Conservation (phyloP, 2,329 filamentous ascomycete species). For the Nemania sp. region DNA sequence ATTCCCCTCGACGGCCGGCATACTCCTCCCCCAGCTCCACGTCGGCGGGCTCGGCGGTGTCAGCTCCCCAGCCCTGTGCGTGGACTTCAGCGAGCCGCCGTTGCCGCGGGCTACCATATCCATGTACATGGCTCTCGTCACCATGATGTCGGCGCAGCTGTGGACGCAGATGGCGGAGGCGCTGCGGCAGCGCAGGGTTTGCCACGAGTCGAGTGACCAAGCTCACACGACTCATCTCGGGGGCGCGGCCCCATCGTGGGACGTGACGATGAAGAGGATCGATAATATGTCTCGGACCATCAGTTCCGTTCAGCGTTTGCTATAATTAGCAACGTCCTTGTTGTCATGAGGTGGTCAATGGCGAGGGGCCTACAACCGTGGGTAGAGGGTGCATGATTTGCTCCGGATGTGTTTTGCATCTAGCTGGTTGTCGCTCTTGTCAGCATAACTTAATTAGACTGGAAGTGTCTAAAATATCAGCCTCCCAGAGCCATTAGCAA, state of each 20-base stretch:
- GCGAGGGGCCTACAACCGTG: too few species aligned
- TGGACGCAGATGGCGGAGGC: slow-evolving; percentile 16
- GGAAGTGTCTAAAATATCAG: too few species aligned
- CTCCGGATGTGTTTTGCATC: too few species aligned
- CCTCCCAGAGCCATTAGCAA: too few species aligned
- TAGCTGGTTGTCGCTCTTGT: too few species aligned
- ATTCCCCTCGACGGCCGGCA: background rate
- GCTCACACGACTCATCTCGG: background rate
- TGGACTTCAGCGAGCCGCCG: slow-evolving; percentile 15
- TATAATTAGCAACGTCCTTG: background rate
- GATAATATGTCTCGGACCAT: slow-evolving; percentile 7
- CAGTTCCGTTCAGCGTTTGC: background rate
- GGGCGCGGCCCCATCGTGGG: slow-evolving; percentile 4
- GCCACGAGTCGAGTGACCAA: background rate
- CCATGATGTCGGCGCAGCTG: slow-evolving; percentile 12
- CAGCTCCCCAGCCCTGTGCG: slow-evolving; percentile 15
- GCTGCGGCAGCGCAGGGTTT: background rate
- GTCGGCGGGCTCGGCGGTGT: slow-evolving; percentile 13
- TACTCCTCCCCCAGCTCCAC: slow-evolving; percentile 17
- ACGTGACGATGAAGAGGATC: slow-evolving; percentile 11
- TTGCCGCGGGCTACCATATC: slow-evolving; percentile 11
- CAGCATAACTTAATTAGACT: too few species aligned
- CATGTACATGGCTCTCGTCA: slow-evolving; percentile 17
- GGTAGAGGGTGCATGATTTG: too few species aligned
- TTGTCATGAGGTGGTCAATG: too few species aligned